Conservation (phyloP, 2,329 filamentous ascomycete species). For the Alternaria incomplexa region DNA sequence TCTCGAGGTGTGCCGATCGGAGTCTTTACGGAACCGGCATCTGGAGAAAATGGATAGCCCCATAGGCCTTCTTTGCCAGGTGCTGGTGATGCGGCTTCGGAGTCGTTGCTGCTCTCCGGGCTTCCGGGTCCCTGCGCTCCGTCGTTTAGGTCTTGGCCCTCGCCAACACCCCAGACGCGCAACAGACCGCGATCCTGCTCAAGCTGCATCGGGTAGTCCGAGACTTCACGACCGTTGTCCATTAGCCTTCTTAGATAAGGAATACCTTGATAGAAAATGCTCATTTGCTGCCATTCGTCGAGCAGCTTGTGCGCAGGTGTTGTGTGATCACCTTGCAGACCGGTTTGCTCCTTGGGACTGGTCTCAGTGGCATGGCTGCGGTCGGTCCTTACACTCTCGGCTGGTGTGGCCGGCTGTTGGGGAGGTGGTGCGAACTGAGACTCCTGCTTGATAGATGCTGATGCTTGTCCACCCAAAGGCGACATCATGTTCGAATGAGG, state of each 20-base stretch:
- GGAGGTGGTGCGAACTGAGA: conserved; percentile 23
- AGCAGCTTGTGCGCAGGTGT: conserved; percentile 87
- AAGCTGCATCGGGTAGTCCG: conserved; percentile 74
- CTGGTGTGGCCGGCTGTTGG: conserved; percentile 42
- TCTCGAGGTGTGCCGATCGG: conserved; percentile 30
- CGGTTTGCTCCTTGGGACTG: conserved; percentile 31
- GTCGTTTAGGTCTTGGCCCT: conserved; percentile 69
- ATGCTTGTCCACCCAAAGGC: conserved; percentile 26
- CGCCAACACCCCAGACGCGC: conserved; percentile 78
- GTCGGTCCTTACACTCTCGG: conserved; percentile 41
- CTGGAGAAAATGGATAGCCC: conserved; percentile 55
- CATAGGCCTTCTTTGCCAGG: conserved; percentile 57
- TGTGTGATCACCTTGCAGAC: conserved; percentile 84
- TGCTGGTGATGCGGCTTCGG: conserved; percentile 49
- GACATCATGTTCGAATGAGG: conserved; percentile 38
- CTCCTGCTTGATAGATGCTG: conserved; percentile 44
- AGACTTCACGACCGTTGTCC: conserved; percentile 64
- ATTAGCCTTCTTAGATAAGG: conserved; percentile 66
- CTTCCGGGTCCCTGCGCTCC: conserved; percentile 47
- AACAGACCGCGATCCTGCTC: conserved; percentile 78
- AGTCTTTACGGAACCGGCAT: conserved; percentile 30
- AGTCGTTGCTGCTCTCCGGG: conserved; percentile 45
- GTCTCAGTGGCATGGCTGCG: conserved; percentile 24
- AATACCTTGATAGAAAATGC: conserved; percentile 62
- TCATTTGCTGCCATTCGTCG: conserved; percentile 63